Percentiles rank a stretch among this genome's conserved stretches.
Conservation (phyloP, 306 rosid species). For the Quercus bicolor region DNA sequence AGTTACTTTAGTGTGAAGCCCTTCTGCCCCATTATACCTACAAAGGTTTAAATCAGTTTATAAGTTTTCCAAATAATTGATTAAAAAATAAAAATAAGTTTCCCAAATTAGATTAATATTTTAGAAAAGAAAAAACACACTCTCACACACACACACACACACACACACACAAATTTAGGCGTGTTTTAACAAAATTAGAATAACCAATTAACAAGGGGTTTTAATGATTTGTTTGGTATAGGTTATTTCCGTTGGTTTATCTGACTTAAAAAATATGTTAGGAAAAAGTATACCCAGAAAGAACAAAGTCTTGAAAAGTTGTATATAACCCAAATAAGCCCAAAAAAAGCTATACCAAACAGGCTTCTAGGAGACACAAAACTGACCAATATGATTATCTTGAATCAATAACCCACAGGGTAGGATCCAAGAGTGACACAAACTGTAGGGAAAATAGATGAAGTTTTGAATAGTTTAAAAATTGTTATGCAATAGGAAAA, state of each 20-base stretch:
- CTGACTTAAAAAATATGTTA: too few relatives aligned
- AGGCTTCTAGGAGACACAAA: too few relatives aligned
- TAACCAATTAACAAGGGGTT: neutral
- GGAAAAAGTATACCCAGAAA: too few relatives aligned
- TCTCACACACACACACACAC: too few relatives aligned
- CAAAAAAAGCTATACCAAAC: too few relatives aligned
- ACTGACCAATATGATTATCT: neutral
- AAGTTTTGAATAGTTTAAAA: neutral
- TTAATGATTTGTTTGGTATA: neutral
- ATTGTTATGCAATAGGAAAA: neutral
- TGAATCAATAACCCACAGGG: neutral
- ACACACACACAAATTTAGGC: neutral
- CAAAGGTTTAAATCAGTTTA: constrained; percentile 30
- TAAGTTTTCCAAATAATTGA: neutral
- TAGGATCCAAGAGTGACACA: neutral
- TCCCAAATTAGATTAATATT: neutral
- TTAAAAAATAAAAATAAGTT: neutral
- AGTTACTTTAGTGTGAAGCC: constrained; percentile 91
- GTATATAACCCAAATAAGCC: too few relatives aligned
- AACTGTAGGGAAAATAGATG: neutral
- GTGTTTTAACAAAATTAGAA: neutral
- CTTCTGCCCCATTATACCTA: constrained; percentile 91
- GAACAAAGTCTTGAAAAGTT: too few relatives aligned
- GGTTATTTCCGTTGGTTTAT: too few relatives aligned
- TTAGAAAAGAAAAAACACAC: neutral